phyloP scores from a whole-genome alignment of 352 stramenopile genomes.

The Phytophthora pluvialis region DNA sequence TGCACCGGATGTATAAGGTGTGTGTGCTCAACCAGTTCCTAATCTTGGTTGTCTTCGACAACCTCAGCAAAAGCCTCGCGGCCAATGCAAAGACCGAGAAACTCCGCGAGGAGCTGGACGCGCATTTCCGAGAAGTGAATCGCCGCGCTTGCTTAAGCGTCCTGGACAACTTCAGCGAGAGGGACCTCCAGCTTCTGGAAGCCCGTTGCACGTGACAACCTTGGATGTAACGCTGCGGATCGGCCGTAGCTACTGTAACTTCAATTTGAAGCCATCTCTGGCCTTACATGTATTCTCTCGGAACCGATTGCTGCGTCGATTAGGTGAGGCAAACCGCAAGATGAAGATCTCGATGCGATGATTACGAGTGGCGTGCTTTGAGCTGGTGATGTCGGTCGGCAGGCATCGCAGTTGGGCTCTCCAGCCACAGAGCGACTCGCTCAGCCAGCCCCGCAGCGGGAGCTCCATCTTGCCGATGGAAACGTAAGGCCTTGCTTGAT shows the following conservation, averaged over 20 bases:
- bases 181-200: slow-evolving; percentile 36
- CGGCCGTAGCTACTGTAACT: slow-evolving; percentile 6
- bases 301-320: too few species aligned
- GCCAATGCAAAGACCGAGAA: slow-evolving; percentile 72
- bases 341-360: background rate
- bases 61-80: slow-evolving; percentile 80
- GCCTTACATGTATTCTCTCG: background rate
- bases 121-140: slow-evolving; percentile 79
- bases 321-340: background rate
- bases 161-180: slow-evolving; percentile 59
- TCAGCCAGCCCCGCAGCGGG: background rate
- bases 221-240: slow-evolving; percentile 3
- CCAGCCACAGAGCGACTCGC: background rate
- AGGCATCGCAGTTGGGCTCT: slow-evolving; percentile 2
- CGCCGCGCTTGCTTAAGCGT: slow-evolving; percentile 62
- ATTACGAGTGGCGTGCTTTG: slow-evolving; percentile 9
- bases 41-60: slow-evolving; percentile 84
- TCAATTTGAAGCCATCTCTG: slow-evolving; percentile 20
- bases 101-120: slow-evolving; percentile 61
- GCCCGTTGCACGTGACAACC: slow-evolving; percentile 6
- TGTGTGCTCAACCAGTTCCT: slow-evolving; percentile 85
- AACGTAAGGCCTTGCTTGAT: background rate
- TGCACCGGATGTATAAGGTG: slow-evolving; percentile 59
- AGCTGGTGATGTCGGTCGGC: slow-evolving; percentile 5
- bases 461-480: background rate